Percentiles rank a stretch among this genome's conserved stretches.
Conservation (phyloP, 2,329 filamentous ascomycete genomes). For the Penicillium sp. region DNA sequence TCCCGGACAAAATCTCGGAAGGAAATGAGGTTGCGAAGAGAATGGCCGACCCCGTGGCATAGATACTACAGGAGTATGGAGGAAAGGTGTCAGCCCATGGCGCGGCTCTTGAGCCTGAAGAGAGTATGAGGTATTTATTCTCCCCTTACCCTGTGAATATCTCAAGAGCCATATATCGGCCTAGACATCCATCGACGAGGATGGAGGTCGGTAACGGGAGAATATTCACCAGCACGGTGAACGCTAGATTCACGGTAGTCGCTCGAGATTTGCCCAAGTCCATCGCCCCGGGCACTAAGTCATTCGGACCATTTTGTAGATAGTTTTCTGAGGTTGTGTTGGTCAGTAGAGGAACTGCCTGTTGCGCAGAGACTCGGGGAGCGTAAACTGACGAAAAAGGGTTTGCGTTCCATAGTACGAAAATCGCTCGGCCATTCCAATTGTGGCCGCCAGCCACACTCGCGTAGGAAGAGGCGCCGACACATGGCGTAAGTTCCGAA, state of each 20-base stretch:
- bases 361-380: not conserved
- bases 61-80: too few relatives aligned
- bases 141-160: slow-evolving; percentile 19
- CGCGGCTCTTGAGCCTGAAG: not conserved
- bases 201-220: slow-evolving; percentile 42
- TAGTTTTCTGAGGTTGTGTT: slow-evolving; percentile 19
- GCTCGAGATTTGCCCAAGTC: slow-evolving; percentile 60
- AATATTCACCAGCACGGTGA: slow-evolving; percentile 57
- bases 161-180: slow-evolving; percentile 39
- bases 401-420: slow-evolving; percentile 17
- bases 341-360: not conserved
- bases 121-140: slow-evolving; percentile 33
- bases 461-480: slow-evolving; percentile 13
- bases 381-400: slow-evolving; percentile 16
- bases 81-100: not conserved
- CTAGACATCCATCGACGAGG: slow-evolving; percentile 45
- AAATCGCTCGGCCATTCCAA: slow-evolving; percentile 21
- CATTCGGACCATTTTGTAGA: slow-evolving; percentile 17
- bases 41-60: too few relatives aligned
- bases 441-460: slow-evolving; percentile 14
- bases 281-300: slow-evolving; percentile 55
- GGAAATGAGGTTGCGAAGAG: too few relatives aligned
- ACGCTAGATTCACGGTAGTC: slow-evolving; percentile 59
- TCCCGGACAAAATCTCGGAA: too few relatives aligned
- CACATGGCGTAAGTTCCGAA: slow-evolving; percentile 18